Base-by-base conservation (phyloP, 106 monocot genomes). In the Acorus gramineus region DNA sequence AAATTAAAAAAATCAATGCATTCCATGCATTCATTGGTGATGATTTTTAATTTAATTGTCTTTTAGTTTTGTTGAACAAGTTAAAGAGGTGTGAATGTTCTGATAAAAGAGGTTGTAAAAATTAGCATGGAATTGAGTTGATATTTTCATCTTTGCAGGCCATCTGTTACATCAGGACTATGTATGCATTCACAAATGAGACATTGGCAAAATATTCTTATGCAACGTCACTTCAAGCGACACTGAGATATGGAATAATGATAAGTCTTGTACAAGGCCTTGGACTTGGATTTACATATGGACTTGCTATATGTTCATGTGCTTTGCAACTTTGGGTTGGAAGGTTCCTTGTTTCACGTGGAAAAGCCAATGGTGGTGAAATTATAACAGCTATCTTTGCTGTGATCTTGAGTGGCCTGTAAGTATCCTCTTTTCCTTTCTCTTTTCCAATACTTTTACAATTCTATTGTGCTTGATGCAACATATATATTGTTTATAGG, bases 221-320 rank as follows among this genome's bases (percentile, higher is more conserved):
- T 80, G 98, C 98, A 43, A 85, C 98, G 50, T 98, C 98, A 54
- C 88, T 98, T 63, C 98, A 98, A 85, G 92, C 91, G 46, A 98
- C 98, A 77, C 57, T 98, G 44, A 78, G 98, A 46, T 98, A 98
- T 76, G 98, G 98, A 44, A 98, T 98, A 71, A 65, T 98, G 65
- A 98, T 98, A 46, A 98, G 98, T 73, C 92, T 98, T 71, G 98
- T 92, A 28, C 98, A 98, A 85, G 98, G 98, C 7, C 91, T 98
- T 72, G 98, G 98, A 60, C 83, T 98, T 70, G 98, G 98, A 71
- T 98, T 92, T 75, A 98, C 98, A 11, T 98, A 98, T 84, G 98
- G 98, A 66, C 98, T 98, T 73, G 98, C 98, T 47, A 89, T 98
- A 71, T 98, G 92, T 66, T 98, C 92, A 60, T 98, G 98, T 74